Base-by-base conservation (phyloP, 306 rosid genomes). In the Ziziphus jujuba region DNA sequence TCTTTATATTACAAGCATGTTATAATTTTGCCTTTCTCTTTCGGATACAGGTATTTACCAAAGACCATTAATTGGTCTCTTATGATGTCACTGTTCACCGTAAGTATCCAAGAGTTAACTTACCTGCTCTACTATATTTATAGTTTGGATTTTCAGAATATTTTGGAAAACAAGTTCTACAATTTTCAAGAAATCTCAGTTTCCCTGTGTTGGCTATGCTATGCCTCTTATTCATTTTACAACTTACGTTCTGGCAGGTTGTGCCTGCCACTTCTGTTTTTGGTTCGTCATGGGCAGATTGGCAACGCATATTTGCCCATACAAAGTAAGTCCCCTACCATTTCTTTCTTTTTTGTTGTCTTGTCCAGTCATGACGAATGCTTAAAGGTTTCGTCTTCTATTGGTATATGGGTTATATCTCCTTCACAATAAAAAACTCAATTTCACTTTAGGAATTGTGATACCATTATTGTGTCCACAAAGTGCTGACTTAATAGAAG, bases 181-280 rank as follows among this genome's bases (percentile, higher is more conserved):
- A 31, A 47, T 44, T 44, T 20, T 57, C 52, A 20, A 24, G 1
- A 34, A 48, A 48, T 4, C 23, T 24, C 5, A 48, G 20, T 31
- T 14, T 20, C 49, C 7, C 22, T 22, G 1, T 49, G 23, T 51
- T 22, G 23, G 47, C 45, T 48, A 31, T 8, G 50, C 21, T 52
- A 1, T 45, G 59, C 55, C 57, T 52, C 33, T 15, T 11, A 61
- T 48, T 6, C 64, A 45, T 22, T 47, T 51, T 20, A 54, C 28
- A 63, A 35, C 50, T 9, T 47, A 65, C 49, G 28, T 69, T 72
- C 57, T 73, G 70, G 47, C 87, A 90, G 98, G 79, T 64, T 55
- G 95, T 83, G 75, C 97, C 97, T 40, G 89, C 97, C 21, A 77
- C 97, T 13, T 84, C 89, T 71, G 91, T 86, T 66, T 82, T 88